These are phyloP conservation scores for Tetradesmus obliquus DNA, from an alignment of 139 green algal genomes.

Conservation along the genomic window DNA sequence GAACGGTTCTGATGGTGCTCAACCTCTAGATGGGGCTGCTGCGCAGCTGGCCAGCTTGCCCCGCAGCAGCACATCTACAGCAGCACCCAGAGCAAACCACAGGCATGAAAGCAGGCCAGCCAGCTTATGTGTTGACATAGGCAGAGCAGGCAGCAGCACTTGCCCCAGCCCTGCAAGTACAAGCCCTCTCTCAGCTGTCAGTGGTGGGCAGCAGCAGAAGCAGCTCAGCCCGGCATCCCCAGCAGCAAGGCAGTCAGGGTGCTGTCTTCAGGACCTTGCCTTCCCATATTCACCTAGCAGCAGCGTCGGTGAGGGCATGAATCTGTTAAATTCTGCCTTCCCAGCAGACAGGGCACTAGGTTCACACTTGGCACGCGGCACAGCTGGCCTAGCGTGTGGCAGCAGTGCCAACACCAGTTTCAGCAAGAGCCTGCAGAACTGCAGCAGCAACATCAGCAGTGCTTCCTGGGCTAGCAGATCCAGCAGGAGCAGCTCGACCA, in stretches of 20 bases:
- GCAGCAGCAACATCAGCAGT: background rate
- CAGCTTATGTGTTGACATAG: background rate
- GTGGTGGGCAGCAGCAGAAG: background rate
- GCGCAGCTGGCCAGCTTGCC: background rate
- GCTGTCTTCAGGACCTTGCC: background rate
- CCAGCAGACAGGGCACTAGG: background rate
- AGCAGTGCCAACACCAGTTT: background rate
- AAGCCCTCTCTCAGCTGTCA: background rate
- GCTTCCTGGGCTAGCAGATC: background rate
- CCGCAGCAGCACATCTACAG: background rate
- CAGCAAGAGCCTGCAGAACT: background rate
- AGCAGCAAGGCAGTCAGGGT: background rate
- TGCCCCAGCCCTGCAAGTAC: background rate
- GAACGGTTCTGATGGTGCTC: too few relatives aligned
- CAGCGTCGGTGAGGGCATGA: background rate
- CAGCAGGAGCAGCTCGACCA: background rate
- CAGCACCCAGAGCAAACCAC: background rate
- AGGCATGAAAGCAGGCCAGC: background rate
- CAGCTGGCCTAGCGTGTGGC: background rate
- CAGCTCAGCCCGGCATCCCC: background rate
- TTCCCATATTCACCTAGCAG: background rate
- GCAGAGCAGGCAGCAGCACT: background rate
- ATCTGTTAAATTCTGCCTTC: background rate
- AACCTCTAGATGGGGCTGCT: too few relatives aligned
- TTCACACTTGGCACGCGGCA: background rate